Evolutionary conservation across 257 asterid species (phyloP).

Genomic region (Solanum lycopersicoides): DNA sequence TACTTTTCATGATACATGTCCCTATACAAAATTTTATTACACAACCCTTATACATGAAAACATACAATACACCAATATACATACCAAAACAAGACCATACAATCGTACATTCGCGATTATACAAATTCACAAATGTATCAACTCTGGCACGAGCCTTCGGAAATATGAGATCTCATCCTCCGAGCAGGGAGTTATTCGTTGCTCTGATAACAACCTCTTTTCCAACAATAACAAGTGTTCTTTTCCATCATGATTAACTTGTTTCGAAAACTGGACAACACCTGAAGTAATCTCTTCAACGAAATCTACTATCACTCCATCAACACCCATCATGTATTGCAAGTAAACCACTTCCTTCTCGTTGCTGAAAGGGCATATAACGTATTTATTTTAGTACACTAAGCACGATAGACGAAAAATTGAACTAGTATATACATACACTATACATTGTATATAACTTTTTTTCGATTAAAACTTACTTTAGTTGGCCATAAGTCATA

Average conservation of each 20-base stretch:
- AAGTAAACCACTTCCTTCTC: slow-evolving; percentile 13
- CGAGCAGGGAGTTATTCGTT: not conserved
- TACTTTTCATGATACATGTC: not conserved
- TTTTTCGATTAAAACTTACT: slow-evolving; percentile 1
- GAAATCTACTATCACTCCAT: slow-evolving; percentile 22
- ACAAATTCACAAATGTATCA: not conserved
- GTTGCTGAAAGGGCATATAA: not conserved
- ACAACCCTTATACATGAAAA: not conserved
- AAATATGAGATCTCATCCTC: slow-evolving; percentile 5
- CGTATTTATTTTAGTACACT: not conserved
- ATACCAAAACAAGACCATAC: not conserved
- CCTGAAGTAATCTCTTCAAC: slow-evolving; percentile 7
- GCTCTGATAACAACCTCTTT: not conserved
- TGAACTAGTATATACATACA: not conserved
- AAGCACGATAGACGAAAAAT: not conserved
- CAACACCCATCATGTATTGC: slow-evolving; percentile 15
- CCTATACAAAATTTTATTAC: not conserved
- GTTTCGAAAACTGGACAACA: not conserved
- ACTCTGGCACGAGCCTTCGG: not conserved
- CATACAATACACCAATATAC: not conserved
- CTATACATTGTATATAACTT: not conserved
- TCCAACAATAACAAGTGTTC: not conserved
- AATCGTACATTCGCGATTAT: not conserved
- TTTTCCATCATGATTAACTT: not conserved
- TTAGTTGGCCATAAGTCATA: slow-evolving; percentile 18